Base-by-base conservation (phyloP, 2,329 filamentous ascomycete species). In the Neurospora sp. region DNA sequence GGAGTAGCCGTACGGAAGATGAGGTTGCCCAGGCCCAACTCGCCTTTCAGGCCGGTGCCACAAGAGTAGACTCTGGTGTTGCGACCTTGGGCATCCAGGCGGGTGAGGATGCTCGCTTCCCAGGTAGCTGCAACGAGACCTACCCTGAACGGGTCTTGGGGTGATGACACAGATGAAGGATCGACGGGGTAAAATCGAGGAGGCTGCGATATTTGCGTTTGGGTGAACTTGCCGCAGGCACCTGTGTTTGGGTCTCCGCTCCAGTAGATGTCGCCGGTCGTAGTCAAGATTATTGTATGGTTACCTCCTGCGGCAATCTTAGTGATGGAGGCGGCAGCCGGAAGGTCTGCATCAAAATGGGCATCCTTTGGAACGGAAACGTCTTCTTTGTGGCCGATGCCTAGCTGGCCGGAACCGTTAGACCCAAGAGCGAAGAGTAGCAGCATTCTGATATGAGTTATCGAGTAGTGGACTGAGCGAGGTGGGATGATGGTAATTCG, bases 401-500 rank as follows among this genome's bases (percentile, higher is more conserved):
- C 91, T 10, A 94, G 83, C 77, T 94, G 91, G 40, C 90, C 90
- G 1, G 89, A 92, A 65, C 91, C 89, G 75, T 94, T 94, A 4
- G 92, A 94, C 39, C 91, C 91, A 66, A 93, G 83, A 2, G 91
- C 86, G 75, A 89, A 92, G 19, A 92, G 77, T 1, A 81, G 79
- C n/a, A 69, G 68, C 68, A 71, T 74, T 70, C 70, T 72, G 15
- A 41, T 23, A 10, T 33, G 15, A 4, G n/a, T 66, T 23, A 10
- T 37, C n/a, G 36, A 40, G 2, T 19, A n/a, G 17, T 37, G n/a
- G 8, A 37, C 23, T 33, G 52, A 36, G 23, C 52, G 52, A 6
- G 6, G 15, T 33, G 23, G 3, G 15, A 15, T 62, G 52, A 17
- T 62, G 23, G 8, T 28, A n/a, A 66, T 15, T 39, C 5, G 36